Evolutionary conservation across 495 filamentous ascomycete species (phyloP), one percentile per base, ranked within the genome.

Genomic region (Neurospora cerealis): DNA sequence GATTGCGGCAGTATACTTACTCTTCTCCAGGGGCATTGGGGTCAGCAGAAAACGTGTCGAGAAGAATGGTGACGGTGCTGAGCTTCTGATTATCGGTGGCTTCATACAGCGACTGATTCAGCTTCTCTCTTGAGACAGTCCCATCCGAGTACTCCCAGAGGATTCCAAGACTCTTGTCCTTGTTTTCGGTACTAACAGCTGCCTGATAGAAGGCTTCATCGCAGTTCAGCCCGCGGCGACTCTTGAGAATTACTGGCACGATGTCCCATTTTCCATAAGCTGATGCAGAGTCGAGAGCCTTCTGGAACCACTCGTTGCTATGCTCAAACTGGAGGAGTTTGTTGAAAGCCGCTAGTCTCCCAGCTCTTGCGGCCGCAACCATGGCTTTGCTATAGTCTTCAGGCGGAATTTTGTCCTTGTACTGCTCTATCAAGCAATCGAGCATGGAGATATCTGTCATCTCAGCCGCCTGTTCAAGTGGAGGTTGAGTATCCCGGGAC

Each of bases 401-500:
- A 9, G 28, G n/a, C 37, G n/a, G 19, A n/a, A 71, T 38, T 21
- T 44, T 70, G 69, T 83, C 44, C 28, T 80, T 79, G 19, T 75
- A 77, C 17, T 75, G 75, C 4, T 77, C 70, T 4, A 83, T 66
- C 24, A 82, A 71, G 70, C 75, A 80, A 24, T 81, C 78, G 38
- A 82, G 78, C 80, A 81, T 82, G 10, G 78, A 76, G 28, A 77
- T 70, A 32, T 82, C 79, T 10, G 80, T 76, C 28, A 79, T 17
- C 15, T 75, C 71, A 32, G 79, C 78, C 15, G 79, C 77, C 3
- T 79, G 75, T 15, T 77, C 78, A n/a, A 81, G 74, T 24, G 80
- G 79, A 9, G 78, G 74, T 40, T 46, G 42, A 11, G 77, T 38
- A 15, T 79, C 80, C n/a, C 75, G 75, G 48, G 54, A 70, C 41